Evolutionary conservation across 1,139 yeast genomes (phyloP), one percentile per base, ranked within the genome.

Genomic region (Taphrina sp.): DNA sequence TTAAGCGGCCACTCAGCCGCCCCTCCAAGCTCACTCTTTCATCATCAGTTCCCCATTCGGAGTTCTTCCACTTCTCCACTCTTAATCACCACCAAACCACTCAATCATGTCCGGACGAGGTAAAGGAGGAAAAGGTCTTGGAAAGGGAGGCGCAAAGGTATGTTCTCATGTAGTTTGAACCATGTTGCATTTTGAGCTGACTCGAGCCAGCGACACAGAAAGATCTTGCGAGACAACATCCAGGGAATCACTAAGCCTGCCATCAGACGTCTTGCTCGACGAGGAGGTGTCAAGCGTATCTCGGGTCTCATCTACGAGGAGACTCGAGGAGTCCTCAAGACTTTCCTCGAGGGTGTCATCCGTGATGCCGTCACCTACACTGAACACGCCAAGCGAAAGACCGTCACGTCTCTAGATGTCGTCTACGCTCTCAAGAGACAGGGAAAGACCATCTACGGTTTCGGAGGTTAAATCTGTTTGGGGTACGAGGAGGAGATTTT

Each of bases 261-360:
- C 71, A 92, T 92, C 74, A 89, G 98, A 81, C 90, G 98, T 86
- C 85, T 92, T 71, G 98, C 98, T 61, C 90, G 98, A 84, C 89
- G 98, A 87, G 98, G 98, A 79, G 98, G 98, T 87, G 98, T 92
- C 72, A 92, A 92, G 85, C 96, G 97, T 85, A 92, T 92, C 70
- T 90, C 97, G 64, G 97, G 96, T 72, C 81, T 90, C 74, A 90
- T 92, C 75, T 92, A 92, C 80, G 97, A 92, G 79, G 96, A 90
- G 81, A 96, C 94, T 70, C 88, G 98, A 80, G 92, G 86, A 66
- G 97, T 92, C 67, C 81, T 92, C 68, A 90, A 90, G 79, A 80
- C 95, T 61, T 92, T 90, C 85, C 82, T 92, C 72, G 96, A 89
- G 78, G 84, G 86, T 72, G 96, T 90, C 69, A 92, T 92, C 76